Evolutionary conservation across 306 rosid genomes (phyloP).

Genomic region (Parietaria judaica): DNA sequence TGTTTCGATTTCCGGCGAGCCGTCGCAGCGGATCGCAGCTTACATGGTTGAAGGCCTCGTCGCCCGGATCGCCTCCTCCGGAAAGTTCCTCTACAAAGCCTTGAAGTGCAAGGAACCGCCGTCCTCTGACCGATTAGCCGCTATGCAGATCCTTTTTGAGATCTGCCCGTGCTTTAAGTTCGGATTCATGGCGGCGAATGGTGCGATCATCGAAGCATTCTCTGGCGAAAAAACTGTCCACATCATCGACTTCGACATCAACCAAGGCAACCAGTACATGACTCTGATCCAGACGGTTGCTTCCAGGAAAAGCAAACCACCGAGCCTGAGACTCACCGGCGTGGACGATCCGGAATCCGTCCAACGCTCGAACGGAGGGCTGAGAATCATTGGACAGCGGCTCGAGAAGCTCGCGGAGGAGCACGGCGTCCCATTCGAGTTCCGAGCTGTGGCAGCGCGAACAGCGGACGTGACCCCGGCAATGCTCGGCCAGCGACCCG

Average conservation of each 20-base stretch:
- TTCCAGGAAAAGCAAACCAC: slow-evolving; percentile 42
- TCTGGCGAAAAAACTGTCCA: slow-evolving; percentile 64
- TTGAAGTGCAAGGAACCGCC: slow-evolving; percentile 95
- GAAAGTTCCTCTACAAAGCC: slow-evolving; percentile 66
- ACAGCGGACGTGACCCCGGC: slow-evolving; percentile 59
- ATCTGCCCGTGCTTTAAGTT: slow-evolving; percentile 96
- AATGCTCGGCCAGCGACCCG: slow-evolving; percentile 58
- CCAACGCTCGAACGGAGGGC: slow-evolving; percentile 84
- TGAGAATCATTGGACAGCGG: slow-evolving; percentile 72
- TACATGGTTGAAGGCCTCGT: slow-evolving; percentile 98
- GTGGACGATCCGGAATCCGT: slow-evolving; percentile 90
- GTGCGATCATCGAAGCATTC: slow-evolving; percentile 70
- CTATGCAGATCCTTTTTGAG: slow-evolving; percentile 94
- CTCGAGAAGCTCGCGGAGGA: slow-evolving; percentile 75
- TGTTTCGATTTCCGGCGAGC: slow-evolving; percentile 92
- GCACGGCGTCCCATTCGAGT: slow-evolving; percentile 58
- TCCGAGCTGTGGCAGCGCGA: slow-evolving; percentile 66
- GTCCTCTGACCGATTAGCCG: slow-evolving; percentile 82
- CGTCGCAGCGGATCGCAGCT: slow-evolving; percentile 93
- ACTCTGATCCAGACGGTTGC: slow-evolving; percentile 69
- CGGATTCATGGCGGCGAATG: slow-evolving; percentile 82
- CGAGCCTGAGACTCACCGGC: slow-evolving; percentile 69
- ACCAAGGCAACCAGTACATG: slow-evolving; percentile 89
- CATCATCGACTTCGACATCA: slow-evolving; percentile 79
- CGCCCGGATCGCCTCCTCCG: slow-evolving; percentile 73